phyloP scores from a whole-genome alignment of 495 filamentous ascomycete genomes.

The Penicillium arizonense region DNA sequence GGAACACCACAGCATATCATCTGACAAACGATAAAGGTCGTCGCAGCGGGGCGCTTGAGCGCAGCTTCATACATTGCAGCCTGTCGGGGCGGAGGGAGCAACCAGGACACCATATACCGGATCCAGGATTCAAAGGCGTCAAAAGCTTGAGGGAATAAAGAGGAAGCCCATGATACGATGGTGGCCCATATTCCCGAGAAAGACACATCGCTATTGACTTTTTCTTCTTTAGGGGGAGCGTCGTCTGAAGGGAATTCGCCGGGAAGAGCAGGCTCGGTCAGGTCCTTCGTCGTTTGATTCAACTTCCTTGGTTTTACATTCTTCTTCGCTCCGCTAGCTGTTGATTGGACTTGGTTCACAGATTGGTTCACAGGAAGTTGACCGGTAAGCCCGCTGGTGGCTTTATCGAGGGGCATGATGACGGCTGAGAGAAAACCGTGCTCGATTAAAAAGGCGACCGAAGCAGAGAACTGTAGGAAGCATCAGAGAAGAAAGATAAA shows the following conservation, averaged over 20 bases:
- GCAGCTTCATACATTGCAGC: conserved; percentile 31
- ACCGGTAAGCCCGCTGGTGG: conserved; percentile 22
- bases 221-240: conserved; percentile 13
- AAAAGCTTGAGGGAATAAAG: conserved; percentile 22
- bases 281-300: conserved; percentile 16
- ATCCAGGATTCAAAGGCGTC: conserved; percentile 30
- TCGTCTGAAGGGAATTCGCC: conserved; percentile 35
- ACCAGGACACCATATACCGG: conserved; percentile 22
- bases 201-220: conserved; percentile 19
- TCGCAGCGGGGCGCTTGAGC: conserved; percentile 28
- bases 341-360: conserved; percentile 12
- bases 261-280: conserved; percentile 25
- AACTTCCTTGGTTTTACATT: conserved; percentile 17
- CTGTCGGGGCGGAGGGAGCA: conserved; percentile 30
- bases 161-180: conserved; percentile 14
- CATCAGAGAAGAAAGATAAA: background rate
- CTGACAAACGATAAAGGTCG: conserved; percentile 37
- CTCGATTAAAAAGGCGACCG: background rate
- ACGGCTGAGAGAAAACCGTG: background rate
- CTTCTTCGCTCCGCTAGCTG: conserved; percentile 16
- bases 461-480: background rate
- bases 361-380: conserved; percentile 23
- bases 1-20: conserved; percentile 39
- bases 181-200: conserved; percentile 14
- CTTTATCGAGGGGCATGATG: conserved; percentile 30